Base-by-base conservation (phyloP, 2,329 filamentous ascomycete genomes). In the Aspergillus sclerotialis region DNA sequence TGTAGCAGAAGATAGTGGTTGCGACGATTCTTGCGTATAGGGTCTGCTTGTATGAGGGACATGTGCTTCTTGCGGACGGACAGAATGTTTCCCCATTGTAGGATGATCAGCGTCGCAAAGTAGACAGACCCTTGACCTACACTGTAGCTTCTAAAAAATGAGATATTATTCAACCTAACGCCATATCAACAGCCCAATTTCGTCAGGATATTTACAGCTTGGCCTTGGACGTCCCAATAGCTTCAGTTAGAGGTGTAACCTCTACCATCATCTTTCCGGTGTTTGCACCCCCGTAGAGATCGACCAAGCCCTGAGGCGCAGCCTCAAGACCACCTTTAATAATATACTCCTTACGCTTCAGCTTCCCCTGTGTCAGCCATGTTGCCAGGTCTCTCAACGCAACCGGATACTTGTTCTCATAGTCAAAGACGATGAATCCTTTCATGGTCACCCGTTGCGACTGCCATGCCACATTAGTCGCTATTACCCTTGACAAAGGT, bases 391-490 rank as follows among this genome's bases (percentile, higher is more conserved):
- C 70, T 52, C 72, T 65, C 45, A 73, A 61, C 1, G 80, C 84
- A 27, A 63, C 56, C 0, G 68, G 52, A 53, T 73, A 83, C 49
- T 80, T 68, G 33, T 72, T 63, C 4, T 57, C 60, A 50, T 72
- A 84, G 55, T 88, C 84, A 36, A 84, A 75, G 31, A 86, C 73
- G 42, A 88, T 80, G 60, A 89, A 88, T 1, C 81, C 81, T 61
- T 82, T 70, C 68, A 84, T 76, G 34, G 64, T 70, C 51, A 57
- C 47, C 9, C 51, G 52, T 57, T 58, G 52, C 13, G 56, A 57
- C 59, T 63, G 32, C 12, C 18, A 29, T 5, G 7, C 17, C 7
- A 28, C 28, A 2, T 4, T 6, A 18, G 29, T n/a, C n/a, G n/a
- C n/a, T n/a, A n/a, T n/a, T n/a, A n/a, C n/a, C n/a, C n/a, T n/a